Conservation (phyloP, 306 rosid genomes). For the Adenanthera pavonina region DNA sequence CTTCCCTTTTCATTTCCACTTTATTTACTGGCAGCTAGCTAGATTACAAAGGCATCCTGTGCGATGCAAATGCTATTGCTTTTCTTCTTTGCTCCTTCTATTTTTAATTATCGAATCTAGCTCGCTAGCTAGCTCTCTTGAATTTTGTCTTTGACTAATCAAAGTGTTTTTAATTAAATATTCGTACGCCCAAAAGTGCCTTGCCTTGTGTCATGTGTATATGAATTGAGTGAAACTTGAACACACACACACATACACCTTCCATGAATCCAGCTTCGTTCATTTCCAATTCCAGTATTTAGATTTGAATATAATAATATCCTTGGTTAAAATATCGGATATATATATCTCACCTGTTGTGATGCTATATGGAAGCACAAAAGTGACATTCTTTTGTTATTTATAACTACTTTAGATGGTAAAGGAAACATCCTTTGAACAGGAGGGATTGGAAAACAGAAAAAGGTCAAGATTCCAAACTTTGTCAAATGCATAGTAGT, state of each 20-base stretch:
- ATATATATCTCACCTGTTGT: not conserved
- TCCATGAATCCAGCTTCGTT: not conserved
- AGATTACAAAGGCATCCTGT: not conserved
- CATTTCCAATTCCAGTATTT: not conserved
- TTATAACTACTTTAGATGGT: not conserved
- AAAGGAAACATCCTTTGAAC: constrained; percentile 8
- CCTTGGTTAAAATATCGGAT: too few relatives aligned
- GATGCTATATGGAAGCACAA: too few relatives aligned
- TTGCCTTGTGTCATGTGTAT: not conserved
- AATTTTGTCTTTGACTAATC: not conserved
- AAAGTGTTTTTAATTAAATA: not conserved
- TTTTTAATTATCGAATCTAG: not conserved
- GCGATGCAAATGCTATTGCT: not conserved
- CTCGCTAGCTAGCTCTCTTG: not conserved
- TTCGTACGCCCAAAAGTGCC: not conserved
- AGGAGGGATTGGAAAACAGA: not conserved
- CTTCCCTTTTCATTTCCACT: constrained; percentile 1
- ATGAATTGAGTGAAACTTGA: not conserved
- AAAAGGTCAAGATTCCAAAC: not conserved
- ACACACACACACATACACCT: not conserved
- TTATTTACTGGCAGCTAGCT: not conserved
- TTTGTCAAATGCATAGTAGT: not conserved
- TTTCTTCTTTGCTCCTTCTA: not conserved
- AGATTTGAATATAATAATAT: too few relatives aligned
- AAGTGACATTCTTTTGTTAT: not conserved